These are phyloP conservation scores for Clitopilus hobsonii DNA, from an alignment of 768 basidiomycete species.

Conservation along the genomic window DNA sequence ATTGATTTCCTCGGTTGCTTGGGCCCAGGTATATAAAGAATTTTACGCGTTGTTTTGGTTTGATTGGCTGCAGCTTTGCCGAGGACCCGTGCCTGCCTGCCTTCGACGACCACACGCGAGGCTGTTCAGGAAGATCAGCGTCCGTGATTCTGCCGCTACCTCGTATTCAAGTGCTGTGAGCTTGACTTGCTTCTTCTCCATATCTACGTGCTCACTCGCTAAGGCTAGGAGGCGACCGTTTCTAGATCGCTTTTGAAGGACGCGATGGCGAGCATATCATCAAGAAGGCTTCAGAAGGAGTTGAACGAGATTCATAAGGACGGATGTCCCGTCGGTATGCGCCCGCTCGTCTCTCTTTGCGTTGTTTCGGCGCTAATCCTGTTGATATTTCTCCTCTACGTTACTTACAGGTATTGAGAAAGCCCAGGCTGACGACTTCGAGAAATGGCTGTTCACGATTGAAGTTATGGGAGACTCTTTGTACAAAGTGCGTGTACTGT, in stretches of 20 bases:
- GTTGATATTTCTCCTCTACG: constrained; percentile 2
- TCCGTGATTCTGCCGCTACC: too few species aligned
- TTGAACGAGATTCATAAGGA: constrained; percentile 61
- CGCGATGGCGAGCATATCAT: constrained; percentile 34
- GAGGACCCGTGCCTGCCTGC: neutral
- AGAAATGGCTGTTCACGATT: constrained; percentile 73
- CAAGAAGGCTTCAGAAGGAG: constrained; percentile 67
- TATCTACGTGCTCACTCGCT: neutral
- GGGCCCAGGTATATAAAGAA: neutral
- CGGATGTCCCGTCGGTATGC: constrained; percentile 62
- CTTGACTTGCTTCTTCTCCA: neutral
- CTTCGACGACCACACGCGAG: neutral
- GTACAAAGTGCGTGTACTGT: constrained; percentile 49
- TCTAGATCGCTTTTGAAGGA: neutral
- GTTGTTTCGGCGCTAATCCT: neutral
- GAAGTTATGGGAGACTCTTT: constrained; percentile 82
- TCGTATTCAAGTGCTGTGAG: neutral
- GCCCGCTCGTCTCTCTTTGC: neutral
- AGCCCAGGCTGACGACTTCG: constrained; percentile 70
- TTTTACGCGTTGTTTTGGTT: constrained; percentile 24
- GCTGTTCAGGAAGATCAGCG: neutral
- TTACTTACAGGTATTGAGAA: constrained; percentile 60
- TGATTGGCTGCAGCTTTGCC: constrained; percentile 25
- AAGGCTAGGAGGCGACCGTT: neutral
- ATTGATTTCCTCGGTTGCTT: constrained; percentile 15